These are phyloP conservation scores for Diaporthe vaccinii DNA, from an alignment of 2,329 filamentous ascomycete species.

Conservation along the genomic window DNA sequence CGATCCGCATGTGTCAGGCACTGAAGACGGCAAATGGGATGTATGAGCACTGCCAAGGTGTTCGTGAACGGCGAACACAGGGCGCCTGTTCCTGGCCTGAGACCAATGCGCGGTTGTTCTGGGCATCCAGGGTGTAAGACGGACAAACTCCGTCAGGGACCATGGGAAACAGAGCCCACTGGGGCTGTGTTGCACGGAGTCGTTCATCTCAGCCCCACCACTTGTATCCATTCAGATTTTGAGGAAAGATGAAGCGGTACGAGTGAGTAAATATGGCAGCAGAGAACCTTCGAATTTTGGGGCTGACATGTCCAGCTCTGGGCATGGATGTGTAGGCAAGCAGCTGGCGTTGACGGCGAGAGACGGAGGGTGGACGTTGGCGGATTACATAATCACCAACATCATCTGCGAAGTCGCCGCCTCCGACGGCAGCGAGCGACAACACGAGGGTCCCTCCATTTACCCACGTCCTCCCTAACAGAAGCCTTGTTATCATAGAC, in stretches of 20 bases:
- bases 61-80: not conserved
- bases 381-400: constrained; percentile 33
- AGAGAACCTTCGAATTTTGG: not conserved
- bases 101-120: not conserved
- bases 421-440: no score
- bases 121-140: not conserved
- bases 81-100: not conserved
- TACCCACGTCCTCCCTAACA: not conserved
- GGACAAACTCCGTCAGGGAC: no score
- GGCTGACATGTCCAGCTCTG: not conserved
- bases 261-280: not conserved
- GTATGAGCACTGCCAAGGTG: not conserved
- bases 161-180: no score
- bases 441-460: not conserved
- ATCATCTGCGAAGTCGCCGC: constrained; percentile 11
- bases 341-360: no score
- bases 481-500: not conserved
- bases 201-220: no score
- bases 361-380: not conserved
- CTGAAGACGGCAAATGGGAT: not conserved
- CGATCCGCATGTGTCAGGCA: not conserved
- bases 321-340: not conserved
- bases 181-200: no score
- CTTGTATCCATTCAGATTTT: rapidly evolving
- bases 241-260: not conserved